Evolutionary conservation across 306 rosid species (phyloP).

Genomic region (Prunus davidiana): DNA sequence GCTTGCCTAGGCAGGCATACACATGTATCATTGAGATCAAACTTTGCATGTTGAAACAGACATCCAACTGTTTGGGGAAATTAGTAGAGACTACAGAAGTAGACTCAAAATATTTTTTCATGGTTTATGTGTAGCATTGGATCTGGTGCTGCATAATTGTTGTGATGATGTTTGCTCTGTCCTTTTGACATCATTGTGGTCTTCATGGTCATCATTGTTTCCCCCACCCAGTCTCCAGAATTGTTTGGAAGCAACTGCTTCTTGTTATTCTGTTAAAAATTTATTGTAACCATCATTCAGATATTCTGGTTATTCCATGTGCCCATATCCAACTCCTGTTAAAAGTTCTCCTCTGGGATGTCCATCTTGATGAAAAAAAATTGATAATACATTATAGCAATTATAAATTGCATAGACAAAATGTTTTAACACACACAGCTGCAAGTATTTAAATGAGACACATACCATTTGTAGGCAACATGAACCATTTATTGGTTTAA

Average conservation of each 20-base stretch:
- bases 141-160: conserved; percentile 14
- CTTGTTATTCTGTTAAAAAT: neutral
- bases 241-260: neutral
- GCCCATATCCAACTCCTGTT: too few species aligned
- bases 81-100: neutral
- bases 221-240: neutral
- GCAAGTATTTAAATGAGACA: neutral
- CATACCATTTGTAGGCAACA: neutral
- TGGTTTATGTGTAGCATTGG: neutral
- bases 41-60: conserved; percentile 28
- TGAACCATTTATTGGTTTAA: too few species aligned
- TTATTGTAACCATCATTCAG: neutral
- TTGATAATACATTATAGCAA: too few species aligned
- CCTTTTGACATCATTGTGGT: conserved; percentile 33
- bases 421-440: neutral
- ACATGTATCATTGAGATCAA: conserved; percentile 23
- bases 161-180: conserved; percentile 24
- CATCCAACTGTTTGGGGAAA: conserved; percentile 25
- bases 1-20: neutral
- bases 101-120: conserved; percentile 15
- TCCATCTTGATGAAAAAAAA: too few species aligned
- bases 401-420: neutral
- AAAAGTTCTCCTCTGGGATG: too few species aligned
- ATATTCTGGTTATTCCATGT: neutral
- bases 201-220: conserved; percentile 40